Percentiles rank a stretch among this genome's conserved stretches.
phyloP scores from a whole-genome alignment of 2,329 filamentous ascomycete species.

The Aaosphaeria arxii region DNA sequence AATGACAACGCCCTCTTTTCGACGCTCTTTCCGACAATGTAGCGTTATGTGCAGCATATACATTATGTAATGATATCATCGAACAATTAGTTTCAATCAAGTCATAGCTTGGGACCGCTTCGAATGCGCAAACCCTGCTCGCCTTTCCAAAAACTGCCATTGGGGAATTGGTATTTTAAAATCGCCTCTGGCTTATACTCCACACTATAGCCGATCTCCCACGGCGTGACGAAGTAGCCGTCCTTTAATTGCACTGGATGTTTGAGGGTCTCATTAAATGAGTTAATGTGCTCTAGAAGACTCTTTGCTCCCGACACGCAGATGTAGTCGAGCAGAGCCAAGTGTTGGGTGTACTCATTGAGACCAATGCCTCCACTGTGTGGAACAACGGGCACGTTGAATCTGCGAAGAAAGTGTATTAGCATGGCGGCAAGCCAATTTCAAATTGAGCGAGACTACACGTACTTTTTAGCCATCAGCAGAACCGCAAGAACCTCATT shows the following conservation, averaged over 20 bases:
- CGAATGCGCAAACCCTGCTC: neutral
- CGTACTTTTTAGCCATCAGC: slow-evolving; percentile 69
- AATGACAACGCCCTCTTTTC: neutral
- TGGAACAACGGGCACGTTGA: neutral
- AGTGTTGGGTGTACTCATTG: neutral
- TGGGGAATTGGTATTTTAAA: neutral
- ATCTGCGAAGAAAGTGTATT: neutral
- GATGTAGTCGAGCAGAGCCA: neutral
- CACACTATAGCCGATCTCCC: neutral
- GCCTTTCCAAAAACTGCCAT: neutral
- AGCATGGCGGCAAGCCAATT: neutral
- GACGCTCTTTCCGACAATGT: neutral
- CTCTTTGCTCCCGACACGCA: neutral
- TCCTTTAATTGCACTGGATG: neutral
- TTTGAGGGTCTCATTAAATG: neutral
- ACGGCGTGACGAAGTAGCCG: neutral
- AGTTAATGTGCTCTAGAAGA: neutral
- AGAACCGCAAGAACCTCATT: slow-evolving; percentile 86
- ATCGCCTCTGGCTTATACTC: neutral
- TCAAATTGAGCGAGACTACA: neutral
- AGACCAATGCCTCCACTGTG: neutral
- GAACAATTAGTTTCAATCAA: too few relatives aligned
- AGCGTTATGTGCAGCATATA: too few relatives aligned
- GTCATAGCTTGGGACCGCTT: neutral
- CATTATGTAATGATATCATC: too few relatives aligned